These are phyloP conservation scores for Starmerella scarabaei DNA, from an alignment of 805 yeast species.

Conservation along the genomic window DNA sequence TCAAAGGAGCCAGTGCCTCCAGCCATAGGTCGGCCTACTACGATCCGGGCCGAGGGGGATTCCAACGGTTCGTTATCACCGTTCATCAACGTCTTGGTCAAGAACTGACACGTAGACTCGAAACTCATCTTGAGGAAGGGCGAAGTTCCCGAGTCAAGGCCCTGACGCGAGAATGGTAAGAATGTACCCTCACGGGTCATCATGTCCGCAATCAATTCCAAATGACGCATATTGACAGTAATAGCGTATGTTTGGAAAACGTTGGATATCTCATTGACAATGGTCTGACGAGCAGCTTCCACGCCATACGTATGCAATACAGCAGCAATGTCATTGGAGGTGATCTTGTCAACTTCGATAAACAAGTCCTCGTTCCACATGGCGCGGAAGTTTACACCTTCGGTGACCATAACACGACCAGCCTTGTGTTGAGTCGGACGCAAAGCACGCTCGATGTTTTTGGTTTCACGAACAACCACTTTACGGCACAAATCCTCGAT, in stretches of 20 bases:
- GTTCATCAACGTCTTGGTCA: conserved; percentile 90
- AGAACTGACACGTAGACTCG: conserved; percentile 95
- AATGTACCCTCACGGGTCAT: conserved; percentile 98
- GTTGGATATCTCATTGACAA: conserved; percentile 87
- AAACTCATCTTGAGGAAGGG: conserved; percentile 98
- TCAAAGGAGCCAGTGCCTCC: conserved; percentile 98
- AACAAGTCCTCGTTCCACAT: conserved; percentile 98
- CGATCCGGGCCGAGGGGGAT: conserved; percentile 87
- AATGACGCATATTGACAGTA: conserved; percentile 80
- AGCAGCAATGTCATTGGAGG: conserved; percentile 85
- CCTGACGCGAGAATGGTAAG: conserved; percentile 94
- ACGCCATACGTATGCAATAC: conserved; percentile 90
- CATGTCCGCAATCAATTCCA: conserved; percentile 94
- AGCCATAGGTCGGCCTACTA: conserved; percentile 74
- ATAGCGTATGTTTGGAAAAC: conserved; percentile 96
- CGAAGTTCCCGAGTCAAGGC: conserved; percentile 89
- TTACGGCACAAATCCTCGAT: conserved; percentile 82
- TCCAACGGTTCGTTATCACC: conserved; percentile 79
- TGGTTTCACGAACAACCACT: conserved; percentile 86
- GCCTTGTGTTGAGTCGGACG: conserved; percentile 63
- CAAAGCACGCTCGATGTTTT: conserved; percentile 83
- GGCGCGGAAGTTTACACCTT: conserved; percentile 94
- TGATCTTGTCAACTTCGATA: conserved; percentile 75
- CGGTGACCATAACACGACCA: conserved; percentile 73
- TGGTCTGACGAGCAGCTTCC: conserved; percentile 96